Conservation (phyloP, 140 eudicot genomes). For the Senecio squalidus region DNA sequence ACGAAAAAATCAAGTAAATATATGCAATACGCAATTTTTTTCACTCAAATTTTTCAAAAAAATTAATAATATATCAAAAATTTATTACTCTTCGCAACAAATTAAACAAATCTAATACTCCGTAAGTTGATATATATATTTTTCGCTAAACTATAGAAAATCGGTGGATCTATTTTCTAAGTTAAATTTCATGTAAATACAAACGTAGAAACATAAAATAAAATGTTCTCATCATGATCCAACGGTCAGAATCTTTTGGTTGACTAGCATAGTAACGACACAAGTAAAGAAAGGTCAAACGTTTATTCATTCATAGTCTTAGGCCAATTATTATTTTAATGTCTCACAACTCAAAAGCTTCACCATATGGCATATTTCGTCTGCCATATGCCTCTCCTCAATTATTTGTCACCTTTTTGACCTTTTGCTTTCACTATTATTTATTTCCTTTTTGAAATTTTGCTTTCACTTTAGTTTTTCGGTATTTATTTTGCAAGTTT, state of each 20-base stretch:
- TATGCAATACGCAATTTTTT: no score
- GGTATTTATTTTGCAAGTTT: not conserved
- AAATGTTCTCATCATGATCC: conserved; percentile 7
- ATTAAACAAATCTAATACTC: no score
- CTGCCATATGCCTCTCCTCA: conserved; percentile 17
- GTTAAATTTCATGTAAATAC: not conserved
- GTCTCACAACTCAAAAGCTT: conserved; percentile 3
- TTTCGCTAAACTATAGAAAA: no score
- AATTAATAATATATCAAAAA: no score
- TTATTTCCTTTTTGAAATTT: no score
- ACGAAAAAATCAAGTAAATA: no score
- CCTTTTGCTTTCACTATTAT: conserved; percentile 19
- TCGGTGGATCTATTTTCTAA: no score
- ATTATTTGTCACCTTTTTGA: conserved; percentile 21
- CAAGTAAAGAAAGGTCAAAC: conserved; percentile 25
- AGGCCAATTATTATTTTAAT: not conserved
- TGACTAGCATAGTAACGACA: conserved; percentile 23
- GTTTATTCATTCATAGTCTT: conserved; percentile 6
- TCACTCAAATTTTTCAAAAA: no score
- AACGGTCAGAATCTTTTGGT: conserved; percentile 20
- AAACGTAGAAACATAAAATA: not conserved
- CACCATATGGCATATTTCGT: conserved; percentile 21
- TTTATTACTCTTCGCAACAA: no score
- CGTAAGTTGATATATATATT: no score
- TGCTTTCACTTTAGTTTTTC: not conserved